Evolutionary conservation across 106 monocot genomes (phyloP).

Genomic region (Platanthera zijinensis): DNA sequence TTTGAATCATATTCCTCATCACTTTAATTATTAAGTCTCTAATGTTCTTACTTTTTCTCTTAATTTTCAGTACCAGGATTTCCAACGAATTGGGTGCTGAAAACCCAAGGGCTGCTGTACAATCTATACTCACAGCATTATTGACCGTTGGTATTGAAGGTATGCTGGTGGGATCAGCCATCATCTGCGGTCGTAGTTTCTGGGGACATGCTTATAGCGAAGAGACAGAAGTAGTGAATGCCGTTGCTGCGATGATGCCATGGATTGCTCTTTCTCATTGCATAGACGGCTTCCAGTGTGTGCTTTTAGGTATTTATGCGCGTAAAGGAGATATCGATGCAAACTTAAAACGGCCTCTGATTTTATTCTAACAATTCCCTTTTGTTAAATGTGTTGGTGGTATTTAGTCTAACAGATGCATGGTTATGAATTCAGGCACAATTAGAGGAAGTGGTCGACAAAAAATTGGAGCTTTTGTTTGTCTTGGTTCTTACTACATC

Average conservation of each 20-base stretch:
- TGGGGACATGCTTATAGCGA: constrained; percentile 5
- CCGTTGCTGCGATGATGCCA: constrained; percentile 1
- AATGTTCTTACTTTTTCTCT: not conserved
- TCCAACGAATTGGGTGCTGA: constrained; percentile 4
- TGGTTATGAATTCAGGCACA: not conserved
- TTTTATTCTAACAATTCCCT: not conserved
- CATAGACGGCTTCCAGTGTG: not conserved
- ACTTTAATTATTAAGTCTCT: not conserved
- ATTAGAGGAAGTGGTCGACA: constrained; percentile 3
- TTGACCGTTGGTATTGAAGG: not conserved
- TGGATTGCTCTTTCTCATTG: constrained; percentile 1
- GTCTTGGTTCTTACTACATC: constrained; percentile 1
- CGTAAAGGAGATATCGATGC: not conserved
- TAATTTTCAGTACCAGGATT: not conserved
- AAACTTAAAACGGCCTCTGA: not conserved
- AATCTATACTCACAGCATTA: not conserved
- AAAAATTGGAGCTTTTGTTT: constrained; percentile 1
- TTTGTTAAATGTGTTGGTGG: not conserved
- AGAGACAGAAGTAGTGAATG: not conserved
- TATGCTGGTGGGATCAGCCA: not conserved
- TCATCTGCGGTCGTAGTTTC: not conserved
- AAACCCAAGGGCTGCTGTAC: not conserved
- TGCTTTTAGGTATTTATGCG: not conserved
- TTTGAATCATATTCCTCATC: not conserved
- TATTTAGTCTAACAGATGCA: not conserved